These are phyloP conservation scores for Eucalyptus curtisii DNA, from an alignment of 345 rosid species.

Conservation along the genomic window DNA sequence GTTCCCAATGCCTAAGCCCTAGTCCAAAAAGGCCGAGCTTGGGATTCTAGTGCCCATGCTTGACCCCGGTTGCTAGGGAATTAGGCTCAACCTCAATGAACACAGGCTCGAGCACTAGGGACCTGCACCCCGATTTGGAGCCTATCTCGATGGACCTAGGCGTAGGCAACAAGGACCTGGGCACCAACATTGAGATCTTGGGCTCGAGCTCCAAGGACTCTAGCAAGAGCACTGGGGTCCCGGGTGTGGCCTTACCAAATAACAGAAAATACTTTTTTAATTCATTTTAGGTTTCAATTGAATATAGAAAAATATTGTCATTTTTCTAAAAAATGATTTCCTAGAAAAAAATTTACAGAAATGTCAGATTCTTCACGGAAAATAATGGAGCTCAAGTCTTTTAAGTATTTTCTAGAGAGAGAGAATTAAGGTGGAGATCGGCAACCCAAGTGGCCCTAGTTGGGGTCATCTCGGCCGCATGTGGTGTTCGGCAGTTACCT, in stretches of 20 bases:
- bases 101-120: accelerated
- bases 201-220: too few relatives aligned
- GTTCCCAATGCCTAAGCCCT: accelerated
- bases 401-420: too few relatives aligned
- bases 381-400: neutral
- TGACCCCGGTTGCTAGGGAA: neutral
- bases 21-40: neutral
- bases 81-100: too few relatives aligned
- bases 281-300: too few relatives aligned
- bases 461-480: neutral
- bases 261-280: too few relatives aligned
- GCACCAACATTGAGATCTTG: too few relatives aligned
- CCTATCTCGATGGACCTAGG: too few relatives aligned
- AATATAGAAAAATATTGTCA: too few relatives aligned
- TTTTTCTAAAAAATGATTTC: accelerated
- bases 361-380: neutral
- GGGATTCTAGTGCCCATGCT: neutral
- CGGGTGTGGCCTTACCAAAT: too few relatives aligned
- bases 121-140: accelerated
- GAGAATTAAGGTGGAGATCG: neutral
- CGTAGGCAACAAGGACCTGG: too few relatives aligned
- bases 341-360: too few relatives aligned
- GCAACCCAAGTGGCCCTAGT: neutral
- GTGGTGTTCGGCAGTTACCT: neutral
- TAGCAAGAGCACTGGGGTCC: too few relatives aligned